Conservation (phyloP, 2,329 filamentous ascomycete species). For the Clonostachys rosea region DNA sequence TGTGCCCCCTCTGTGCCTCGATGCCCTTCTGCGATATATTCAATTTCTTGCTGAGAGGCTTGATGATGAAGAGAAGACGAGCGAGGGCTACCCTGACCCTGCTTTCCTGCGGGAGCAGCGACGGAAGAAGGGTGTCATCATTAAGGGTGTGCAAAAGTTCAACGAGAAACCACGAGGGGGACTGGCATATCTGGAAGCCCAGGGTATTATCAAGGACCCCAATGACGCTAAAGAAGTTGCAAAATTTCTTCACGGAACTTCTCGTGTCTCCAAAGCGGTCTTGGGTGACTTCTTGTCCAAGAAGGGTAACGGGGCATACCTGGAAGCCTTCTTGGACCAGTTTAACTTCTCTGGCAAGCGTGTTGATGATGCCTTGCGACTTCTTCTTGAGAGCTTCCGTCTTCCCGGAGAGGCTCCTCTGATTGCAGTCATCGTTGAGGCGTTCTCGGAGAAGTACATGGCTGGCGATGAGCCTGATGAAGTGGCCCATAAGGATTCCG, state of each 20-base stretch:
- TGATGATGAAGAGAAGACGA: constrained; percentile 60
- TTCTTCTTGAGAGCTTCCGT: constrained; percentile 87
- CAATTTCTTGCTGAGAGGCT: constrained; percentile 88
- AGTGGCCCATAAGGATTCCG: constrained; percentile 79
- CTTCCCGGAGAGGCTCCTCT: constrained; percentile 88
- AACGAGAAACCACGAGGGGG: constrained; percentile 92
- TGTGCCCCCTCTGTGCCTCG: constrained; percentile 89
- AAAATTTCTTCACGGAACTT: constrained; percentile 82
- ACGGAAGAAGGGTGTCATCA: constrained; percentile 79
- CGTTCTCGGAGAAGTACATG: constrained; percentile 84
- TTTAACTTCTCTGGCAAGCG: constrained; percentile 86
- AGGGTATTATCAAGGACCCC: constrained; percentile 78
- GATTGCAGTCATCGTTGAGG: constrained; percentile 87
- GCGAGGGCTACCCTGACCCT: constrained; percentile 63
- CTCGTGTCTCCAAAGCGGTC: constrained; percentile 82
- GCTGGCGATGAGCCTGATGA: constrained; percentile 63
- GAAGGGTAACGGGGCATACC: constrained; percentile 76
- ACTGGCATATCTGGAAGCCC: constrained; percentile 76
- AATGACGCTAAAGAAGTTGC: constrained; percentile 75
- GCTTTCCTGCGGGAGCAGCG: constrained; percentile 65
- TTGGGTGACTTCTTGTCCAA: constrained; percentile 94
- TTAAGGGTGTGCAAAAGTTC: constrained; percentile 84
- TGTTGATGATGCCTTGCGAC: constrained; percentile 83
- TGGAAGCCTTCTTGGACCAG: constrained; percentile 78
- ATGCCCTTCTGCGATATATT: constrained; percentile 85